Conservation (phyloP, 2,329 filamentous ascomycete genomes). For the Diaporthe helianthi region DNA sequence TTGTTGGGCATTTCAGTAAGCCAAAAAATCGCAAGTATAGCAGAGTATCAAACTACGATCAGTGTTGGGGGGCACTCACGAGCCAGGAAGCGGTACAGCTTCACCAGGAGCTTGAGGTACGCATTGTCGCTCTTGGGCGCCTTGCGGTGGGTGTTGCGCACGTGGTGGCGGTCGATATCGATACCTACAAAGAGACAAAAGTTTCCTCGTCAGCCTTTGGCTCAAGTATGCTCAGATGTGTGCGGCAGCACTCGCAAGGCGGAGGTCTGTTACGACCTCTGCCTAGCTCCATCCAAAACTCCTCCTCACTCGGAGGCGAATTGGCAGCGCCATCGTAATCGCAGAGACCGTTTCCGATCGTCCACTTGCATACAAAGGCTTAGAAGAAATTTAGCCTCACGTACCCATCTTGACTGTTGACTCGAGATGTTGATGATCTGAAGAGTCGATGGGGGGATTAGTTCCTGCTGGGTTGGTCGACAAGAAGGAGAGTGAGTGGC, state of each 20-base stretch:
- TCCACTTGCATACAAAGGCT: constrained; percentile 61
- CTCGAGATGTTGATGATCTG: constrained; percentile 43
- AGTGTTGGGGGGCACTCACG: constrained; percentile 71
- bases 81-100: constrained; percentile 96
- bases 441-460: constrained; percentile 51
- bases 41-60: too few relatives aligned
- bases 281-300: constrained; percentile 28
- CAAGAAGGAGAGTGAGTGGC: constrained; percentile 37
- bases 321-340: constrained; percentile 35
- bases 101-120: constrained; percentile 96
- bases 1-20: background rate
- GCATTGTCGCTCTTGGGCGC: constrained; percentile 96
- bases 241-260: constrained; percentile 41
- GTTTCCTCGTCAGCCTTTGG: constrained; percentile 65
- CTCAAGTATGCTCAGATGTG: constrained; percentile 67
- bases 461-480: constrained; percentile 44
- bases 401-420: constrained; percentile 67
- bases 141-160: constrained; percentile 81
- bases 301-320: constrained; percentile 15
- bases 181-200: constrained; percentile 65
- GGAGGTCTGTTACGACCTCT: constrained; percentile 34
- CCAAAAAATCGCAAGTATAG: too few relatives aligned
- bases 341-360: constrained; percentile 33
- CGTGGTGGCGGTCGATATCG: constrained; percentile 75
- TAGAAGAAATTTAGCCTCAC: constrained; percentile 51